These are phyloP conservation scores for Trichoderma parareesei DNA, from an alignment of 495 filamentous ascomycete species.

Conservation along the genomic window DNA sequence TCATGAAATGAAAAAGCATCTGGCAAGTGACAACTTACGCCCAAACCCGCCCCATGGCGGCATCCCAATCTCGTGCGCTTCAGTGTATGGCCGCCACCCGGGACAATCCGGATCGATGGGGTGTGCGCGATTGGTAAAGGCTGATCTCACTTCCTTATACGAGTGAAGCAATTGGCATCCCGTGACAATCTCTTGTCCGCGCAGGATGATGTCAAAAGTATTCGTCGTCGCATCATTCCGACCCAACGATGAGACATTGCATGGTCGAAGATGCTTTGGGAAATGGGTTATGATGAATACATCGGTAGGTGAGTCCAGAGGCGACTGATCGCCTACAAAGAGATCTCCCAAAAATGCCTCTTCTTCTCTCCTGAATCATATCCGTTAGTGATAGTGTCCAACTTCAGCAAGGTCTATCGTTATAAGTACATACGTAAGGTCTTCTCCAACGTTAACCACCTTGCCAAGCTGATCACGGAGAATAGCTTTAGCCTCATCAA, in stretches of 20 bases:
- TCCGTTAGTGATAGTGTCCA: not conserved
- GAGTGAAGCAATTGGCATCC: not conserved
- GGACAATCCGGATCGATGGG: not conserved
- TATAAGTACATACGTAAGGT: not conserved
- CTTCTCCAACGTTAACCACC: not conserved
- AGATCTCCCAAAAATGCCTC: not conserved
- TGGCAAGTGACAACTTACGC: not conserved
- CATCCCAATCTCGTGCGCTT: not conserved
- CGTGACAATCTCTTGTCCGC: not conserved
- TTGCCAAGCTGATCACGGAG: not conserved
- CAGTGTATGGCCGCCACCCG: not conserved
- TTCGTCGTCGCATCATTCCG: not conserved
- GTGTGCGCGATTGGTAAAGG: not conserved
- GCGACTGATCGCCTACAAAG: not conserved
- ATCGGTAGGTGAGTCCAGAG: not conserved
- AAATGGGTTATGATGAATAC: not conserved
- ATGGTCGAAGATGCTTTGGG: not conserved
- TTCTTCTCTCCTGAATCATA: conserved; percentile 4
- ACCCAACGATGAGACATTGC: not conserved
- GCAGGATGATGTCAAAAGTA: not conserved
- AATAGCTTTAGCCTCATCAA: not conserved
- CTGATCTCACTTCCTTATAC: not conserved
- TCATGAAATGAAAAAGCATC: not conserved
- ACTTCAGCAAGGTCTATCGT: not conserved
- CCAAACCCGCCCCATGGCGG: conserved; percentile 3